Percentiles rank a stretch among this genome's conserved stretches.
Evolutionary conservation across 1,139 yeast species (phyloP).

Genomic region (Debaryomyces robertsiae): DNA sequence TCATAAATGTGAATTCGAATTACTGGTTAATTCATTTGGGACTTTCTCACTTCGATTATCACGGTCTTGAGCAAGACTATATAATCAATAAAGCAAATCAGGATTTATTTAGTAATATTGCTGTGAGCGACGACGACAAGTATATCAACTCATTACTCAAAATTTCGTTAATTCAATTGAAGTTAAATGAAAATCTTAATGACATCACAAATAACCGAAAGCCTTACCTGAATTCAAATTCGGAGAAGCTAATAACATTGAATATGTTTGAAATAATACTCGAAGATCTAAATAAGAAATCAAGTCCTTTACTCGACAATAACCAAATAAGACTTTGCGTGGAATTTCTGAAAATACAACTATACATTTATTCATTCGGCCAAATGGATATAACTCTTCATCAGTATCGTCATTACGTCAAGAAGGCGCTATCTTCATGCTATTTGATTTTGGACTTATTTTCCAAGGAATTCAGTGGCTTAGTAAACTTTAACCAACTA

Average conservation of each 20-base stretch:
- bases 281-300: conserved; percentile 29
- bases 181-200: conserved; percentile 43
- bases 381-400: conserved; percentile 28
- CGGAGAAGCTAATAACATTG: conserved; percentile 37
- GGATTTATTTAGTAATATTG: conserved; percentile 22
- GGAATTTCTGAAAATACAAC: conserved; percentile 44
- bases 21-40: conserved; percentile 49
- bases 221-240: conserved; percentile 26
- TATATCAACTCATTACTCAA: conserved; percentile 44
- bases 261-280: conserved; percentile 49
- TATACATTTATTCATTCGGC: conserved; percentile 41
- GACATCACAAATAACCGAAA: conserved; percentile 25
- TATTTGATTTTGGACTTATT: conserved; percentile 29
- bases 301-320: conserved; percentile 22
- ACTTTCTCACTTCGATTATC: conserved; percentile 39
- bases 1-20: conserved; percentile 46
- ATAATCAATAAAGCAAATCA: conserved; percentile 39
- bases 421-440: conserved; percentile 37
- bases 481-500: conserved; percentile 32
- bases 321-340: conserved; percentile 37
- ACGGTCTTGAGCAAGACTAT: conserved; percentile 47
- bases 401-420: conserved; percentile 34
- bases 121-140: conserved; percentile 28
- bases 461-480: conserved; percentile 24
- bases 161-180: conserved; percentile 45